Conservation (phyloP, 2,329 filamentous ascomycete genomes). For the Madurella mycetomatis region DNA sequence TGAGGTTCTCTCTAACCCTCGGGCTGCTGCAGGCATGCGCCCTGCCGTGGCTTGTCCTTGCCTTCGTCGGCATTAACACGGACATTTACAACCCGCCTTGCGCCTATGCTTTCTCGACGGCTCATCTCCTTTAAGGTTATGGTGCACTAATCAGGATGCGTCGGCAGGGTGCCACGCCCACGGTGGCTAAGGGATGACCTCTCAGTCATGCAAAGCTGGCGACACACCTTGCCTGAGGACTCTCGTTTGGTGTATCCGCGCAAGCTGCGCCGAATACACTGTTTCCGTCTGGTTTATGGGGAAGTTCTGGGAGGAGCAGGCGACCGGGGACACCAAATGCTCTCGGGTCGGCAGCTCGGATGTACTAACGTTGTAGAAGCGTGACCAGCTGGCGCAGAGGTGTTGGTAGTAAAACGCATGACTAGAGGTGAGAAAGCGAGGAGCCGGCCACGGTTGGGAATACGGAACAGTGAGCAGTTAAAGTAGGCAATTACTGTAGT, state of each 20-base stretch:
- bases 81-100: slow-evolving; percentile 5
- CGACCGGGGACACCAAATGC: slow-evolving; percentile 25
- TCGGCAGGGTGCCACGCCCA: slow-evolving; percentile 1
- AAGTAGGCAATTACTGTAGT: no score
- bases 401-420: no score
- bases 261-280: slow-evolving; percentile 20
- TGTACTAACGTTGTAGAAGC: no score
- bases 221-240: slow-evolving; percentile 25
- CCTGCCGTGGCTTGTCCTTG: neutral
- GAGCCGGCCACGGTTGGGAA: no score
- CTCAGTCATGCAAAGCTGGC: slow-evolving; percentile 18
- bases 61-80: slow-evolving; percentile 3
- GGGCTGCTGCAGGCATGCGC: neutral
- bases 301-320: slow-evolving; percentile 25
- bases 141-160: neutral
- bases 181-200: slow-evolving; percentile 1
- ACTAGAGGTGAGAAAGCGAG: no score
- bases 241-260: slow-evolving; percentile 29
- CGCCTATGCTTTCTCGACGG: neutral
- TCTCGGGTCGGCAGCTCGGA: no score
- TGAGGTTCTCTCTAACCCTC: neutral
- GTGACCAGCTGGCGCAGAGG: no score
- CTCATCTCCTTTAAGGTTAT: neutral
- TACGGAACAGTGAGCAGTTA: no score
- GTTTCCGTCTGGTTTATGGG: slow-evolving; percentile 23